A percentile compares a stretch with the other conserved stretches of the same genome.
Conservation (phyloP, 352 stramenopile species). For the Phytophthora tubulina region DNA sequence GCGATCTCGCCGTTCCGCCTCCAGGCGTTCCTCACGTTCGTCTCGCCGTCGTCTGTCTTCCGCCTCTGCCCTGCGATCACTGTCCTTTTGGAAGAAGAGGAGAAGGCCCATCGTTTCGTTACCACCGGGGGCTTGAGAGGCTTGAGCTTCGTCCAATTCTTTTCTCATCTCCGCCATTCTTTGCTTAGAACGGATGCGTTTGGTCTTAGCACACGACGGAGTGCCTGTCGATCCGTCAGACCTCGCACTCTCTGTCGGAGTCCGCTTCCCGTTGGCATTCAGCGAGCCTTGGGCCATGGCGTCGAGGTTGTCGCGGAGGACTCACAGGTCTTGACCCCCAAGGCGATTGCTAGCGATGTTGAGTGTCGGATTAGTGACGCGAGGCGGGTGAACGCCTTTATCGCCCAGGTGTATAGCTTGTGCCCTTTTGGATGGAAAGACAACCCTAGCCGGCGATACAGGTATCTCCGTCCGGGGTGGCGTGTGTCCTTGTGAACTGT, state of each 20-base stretch:
- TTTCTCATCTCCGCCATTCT: neutral
- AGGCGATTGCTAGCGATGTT: neutral
- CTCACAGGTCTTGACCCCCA: neutral
- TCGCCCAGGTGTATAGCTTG: too few relatives aligned
- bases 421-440: too few relatives aligned
- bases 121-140: neutral
- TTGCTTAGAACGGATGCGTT: neutral
- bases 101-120: neutral
- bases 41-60: constrained; percentile 1
- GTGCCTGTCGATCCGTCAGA: neutral
- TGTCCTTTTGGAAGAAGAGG: constrained; percentile 12
- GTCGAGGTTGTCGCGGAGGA: neutral
- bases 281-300: neutral
- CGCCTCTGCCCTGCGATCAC: neutral
- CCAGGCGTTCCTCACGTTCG: neutral
- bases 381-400: too few relatives aligned
- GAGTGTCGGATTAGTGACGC: neutral
- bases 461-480: too few relatives aligned
- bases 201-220: neutral
- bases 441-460: too few relatives aligned
- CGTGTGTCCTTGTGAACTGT: too few relatives aligned
- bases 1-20: neutral
- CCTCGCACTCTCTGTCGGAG: neutral
- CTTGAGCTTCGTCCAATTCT: neutral
- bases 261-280: neutral